Percentiles rank a stretch among this genome's conserved stretches.
phyloP scores from a whole-genome alignment of 148 eudicot genomes.

The Dianthus caryophyllus region DNA sequence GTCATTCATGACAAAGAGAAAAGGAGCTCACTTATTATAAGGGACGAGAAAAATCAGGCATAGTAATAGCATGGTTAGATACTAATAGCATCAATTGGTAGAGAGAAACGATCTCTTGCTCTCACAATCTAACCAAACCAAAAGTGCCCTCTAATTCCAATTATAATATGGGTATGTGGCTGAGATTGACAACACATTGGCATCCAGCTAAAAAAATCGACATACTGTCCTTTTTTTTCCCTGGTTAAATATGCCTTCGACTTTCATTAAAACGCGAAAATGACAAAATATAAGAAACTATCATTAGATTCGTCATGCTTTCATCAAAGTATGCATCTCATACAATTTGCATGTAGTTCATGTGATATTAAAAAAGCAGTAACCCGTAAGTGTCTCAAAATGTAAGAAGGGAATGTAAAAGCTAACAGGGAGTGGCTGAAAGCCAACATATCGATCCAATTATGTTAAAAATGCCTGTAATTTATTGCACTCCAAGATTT shows the following conservation, averaged over 20 bases:
- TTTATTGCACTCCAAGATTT: not conserved
- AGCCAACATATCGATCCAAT: not conserved
- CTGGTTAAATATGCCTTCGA: too few relatives aligned
- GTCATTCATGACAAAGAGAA: not conserved
- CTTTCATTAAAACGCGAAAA: too few relatives aligned
- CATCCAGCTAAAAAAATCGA: not conserved
- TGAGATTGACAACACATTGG: not conserved
- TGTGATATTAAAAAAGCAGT: too few relatives aligned
- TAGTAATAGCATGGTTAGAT: not conserved
- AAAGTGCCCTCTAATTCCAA: not conserved
- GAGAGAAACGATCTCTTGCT: not conserved
- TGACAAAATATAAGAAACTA: too few relatives aligned
- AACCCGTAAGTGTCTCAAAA: too few relatives aligned
- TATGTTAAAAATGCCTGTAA: not conserved
- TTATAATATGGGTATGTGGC: not conserved
- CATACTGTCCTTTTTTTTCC: too few relatives aligned
- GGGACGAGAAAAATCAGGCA: not conserved
- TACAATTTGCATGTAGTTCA: too few relatives aligned
- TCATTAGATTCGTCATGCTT: too few relatives aligned
- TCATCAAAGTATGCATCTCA: too few relatives aligned
- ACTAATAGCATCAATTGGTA: not conserved
- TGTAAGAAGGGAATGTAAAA: too few relatives aligned
- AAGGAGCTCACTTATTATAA: not conserved
- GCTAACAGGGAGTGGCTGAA: conserved; percentile 2
- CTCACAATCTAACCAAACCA: not conserved